A percentile compares a stretch with the other conserved stretches of the same genome.
Evolutionary conservation across 805 yeast genomes (phyloP).

Genomic region (Priceomyces carsonii): DNA sequence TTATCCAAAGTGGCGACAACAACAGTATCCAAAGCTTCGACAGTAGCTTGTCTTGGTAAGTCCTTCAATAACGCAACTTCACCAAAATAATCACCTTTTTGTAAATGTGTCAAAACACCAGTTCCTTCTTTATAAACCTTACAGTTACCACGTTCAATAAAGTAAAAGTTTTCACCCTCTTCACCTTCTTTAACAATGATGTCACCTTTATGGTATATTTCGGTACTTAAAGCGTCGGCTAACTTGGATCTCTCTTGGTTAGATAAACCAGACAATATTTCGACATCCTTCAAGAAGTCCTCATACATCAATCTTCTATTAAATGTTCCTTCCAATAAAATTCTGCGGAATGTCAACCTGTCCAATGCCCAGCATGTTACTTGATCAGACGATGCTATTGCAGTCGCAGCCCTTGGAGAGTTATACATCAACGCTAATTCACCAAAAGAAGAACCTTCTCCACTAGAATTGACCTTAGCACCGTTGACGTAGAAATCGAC

Average conservation of each 20-base stretch:
- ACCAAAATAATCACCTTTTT: slow-evolving; percentile 92
- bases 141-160: slow-evolving; percentile 74
- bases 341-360: slow-evolving; percentile 88
- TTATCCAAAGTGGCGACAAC: slow-evolving; percentile 92
- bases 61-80: slow-evolving; percentile 93
- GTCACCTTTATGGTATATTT: slow-evolving; percentile 67
- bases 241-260: slow-evolving; percentile 84
- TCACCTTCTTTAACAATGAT: slow-evolving; percentile 86
- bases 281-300: slow-evolving; percentile 81
- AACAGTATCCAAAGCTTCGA: slow-evolving; percentile 69
- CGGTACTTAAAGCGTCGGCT: slow-evolving; percentile 91
- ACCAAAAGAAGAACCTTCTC: slow-evolving; percentile 90
- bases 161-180: slow-evolving; percentile 45
- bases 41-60: slow-evolving; percentile 92
- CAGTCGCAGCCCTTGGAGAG: slow-evolving; percentile 97
- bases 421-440: slow-evolving; percentile 97
- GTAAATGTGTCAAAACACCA: slow-evolving; percentile 60
- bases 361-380: slow-evolving; percentile 85
- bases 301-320: slow-evolving; percentile 91
- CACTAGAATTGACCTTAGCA: slow-evolving; percentile 67
- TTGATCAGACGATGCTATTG: slow-evolving; percentile 69
- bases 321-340: slow-evolving; percentile 85
- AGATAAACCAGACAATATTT: slow-evolving; percentile 71
- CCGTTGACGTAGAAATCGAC: slow-evolving; percentile 81
- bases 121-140: slow-evolving; percentile 63